A percentile compares a stretch with the other conserved stretches of the same genome.
phyloP scores from a whole-genome alignment of 2,329 filamentous ascomycete species.

The Mycosphaerella sp. region DNA sequence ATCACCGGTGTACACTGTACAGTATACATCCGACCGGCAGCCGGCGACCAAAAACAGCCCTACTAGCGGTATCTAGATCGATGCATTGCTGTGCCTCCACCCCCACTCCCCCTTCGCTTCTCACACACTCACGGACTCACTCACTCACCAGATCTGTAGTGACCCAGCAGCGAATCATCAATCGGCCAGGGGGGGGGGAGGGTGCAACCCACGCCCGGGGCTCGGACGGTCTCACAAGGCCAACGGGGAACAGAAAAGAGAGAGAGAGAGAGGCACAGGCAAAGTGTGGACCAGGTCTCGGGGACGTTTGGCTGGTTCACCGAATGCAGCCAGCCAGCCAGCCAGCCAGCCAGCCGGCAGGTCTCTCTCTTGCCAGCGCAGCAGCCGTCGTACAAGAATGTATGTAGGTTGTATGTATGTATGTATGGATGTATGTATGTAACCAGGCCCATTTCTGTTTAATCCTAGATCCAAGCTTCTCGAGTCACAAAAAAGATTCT shows the following conservation, averaged over 20 bases:
- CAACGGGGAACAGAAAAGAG: neutral
- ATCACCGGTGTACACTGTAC: neutral
- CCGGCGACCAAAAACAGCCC: neutral
- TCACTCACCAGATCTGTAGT: slow-evolving; percentile 1
- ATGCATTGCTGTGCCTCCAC: neutral
- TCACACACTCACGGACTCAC: no score
- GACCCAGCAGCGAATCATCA: neutral
- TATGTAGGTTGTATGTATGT: no score
- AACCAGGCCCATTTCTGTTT: no score
- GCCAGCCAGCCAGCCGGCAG: neutral
- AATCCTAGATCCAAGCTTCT: no score
- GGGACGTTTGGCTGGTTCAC: slow-evolving; percentile 2
- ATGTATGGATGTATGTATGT: no score
- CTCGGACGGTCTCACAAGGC: neutral
- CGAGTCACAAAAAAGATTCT: no score
- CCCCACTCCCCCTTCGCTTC: neutral
- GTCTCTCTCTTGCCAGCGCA: slow-evolving; percentile 6
- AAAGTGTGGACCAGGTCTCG: slow-evolving; percentile 7
- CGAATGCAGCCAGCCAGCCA: neutral
- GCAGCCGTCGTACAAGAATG: neutral
- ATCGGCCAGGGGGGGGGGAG: neutral
- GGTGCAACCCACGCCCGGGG: slow-evolving; percentile 1
- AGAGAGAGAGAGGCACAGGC: neutral
- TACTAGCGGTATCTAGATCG: slow-evolving; percentile 1
- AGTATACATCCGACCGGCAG: slow-evolving; percentile 1